Conservation (phyloP, 805 yeast genomes). For the Clavispora fructus region DNA sequence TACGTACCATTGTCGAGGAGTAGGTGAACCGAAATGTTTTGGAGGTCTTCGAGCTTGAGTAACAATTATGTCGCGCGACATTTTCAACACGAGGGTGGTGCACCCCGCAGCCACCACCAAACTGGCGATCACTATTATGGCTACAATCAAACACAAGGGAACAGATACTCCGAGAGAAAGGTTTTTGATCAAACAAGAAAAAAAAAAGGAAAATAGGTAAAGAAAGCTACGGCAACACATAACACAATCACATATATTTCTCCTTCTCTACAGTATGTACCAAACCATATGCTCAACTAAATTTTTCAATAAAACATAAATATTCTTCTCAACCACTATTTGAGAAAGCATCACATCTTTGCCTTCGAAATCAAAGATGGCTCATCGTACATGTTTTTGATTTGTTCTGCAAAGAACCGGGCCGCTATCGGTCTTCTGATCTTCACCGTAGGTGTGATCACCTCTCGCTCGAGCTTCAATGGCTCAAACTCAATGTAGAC, state of each 20-base stretch:
- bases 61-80: conserved; percentile 5
- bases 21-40: conserved; percentile 1
- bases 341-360: neutral
- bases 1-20: conserved; percentile 1
- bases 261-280: too few relatives aligned
- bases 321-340: neutral
- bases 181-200: too few relatives aligned
- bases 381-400: conserved; percentile 44
- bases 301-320: neutral
- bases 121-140: neutral
- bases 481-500: conserved; percentile 23
- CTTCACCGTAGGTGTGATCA: conserved; percentile 24
- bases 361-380: conserved; percentile 27
- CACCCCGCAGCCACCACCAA: neutral
- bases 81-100: neutral
- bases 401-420: conserved; percentile 34
- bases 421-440: conserved; percentile 48
- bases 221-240: too few relatives aligned
- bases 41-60: neutral
- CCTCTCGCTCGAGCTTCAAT: conserved; percentile 20
- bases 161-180: too few relatives aligned
- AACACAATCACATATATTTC: too few relatives aligned
- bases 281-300: too few relatives aligned
- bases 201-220: too few relatives aligned
- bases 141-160: too few relatives aligned